These are phyloP conservation scores for Leishmania arabica DNA, from an alignment of 208 protist species.

Conservation along the genomic window DNA sequence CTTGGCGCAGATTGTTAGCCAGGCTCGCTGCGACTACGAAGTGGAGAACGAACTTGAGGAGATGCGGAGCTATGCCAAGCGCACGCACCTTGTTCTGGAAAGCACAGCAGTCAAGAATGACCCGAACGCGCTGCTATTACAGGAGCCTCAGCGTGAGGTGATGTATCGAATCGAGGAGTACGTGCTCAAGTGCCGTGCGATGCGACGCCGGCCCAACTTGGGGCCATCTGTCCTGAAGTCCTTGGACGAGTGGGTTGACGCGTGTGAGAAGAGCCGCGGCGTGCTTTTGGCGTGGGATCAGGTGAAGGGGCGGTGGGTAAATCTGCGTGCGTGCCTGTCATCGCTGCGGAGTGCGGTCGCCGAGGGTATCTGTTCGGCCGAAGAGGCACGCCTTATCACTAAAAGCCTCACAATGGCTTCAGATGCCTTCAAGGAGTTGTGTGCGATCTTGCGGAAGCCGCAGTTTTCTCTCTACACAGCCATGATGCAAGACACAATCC, in stretches of 20 bases:
- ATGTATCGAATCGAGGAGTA: slow-evolving; percentile 58
- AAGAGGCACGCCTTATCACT: slow-evolving; percentile 8
- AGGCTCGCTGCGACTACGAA: slow-evolving; percentile 77
- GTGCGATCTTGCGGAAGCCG: slow-evolving; percentile 59
- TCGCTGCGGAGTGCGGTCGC: slow-evolving; percentile 23
- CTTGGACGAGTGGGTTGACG: slow-evolving; percentile 73
- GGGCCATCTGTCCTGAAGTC: slow-evolving; percentile 58
- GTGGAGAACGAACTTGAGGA: slow-evolving; percentile 77
- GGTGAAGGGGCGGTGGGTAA: slow-evolving; percentile 47
- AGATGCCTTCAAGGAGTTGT: slow-evolving; percentile 34
- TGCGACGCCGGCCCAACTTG: slow-evolving; percentile 55
- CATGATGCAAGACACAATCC: slow-evolving; percentile 91
- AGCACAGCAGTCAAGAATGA: slow-evolving; percentile 19
- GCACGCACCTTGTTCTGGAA: slow-evolving; percentile 58
- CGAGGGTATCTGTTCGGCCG: slow-evolving; percentile 13
- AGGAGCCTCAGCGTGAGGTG: slow-evolving; percentile 36
- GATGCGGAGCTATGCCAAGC: slow-evolving; percentile 88
- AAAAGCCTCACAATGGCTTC: slow-evolving; percentile 12
- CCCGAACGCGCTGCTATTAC: slow-evolving; percentile 20
- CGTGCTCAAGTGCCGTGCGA: slow-evolving; percentile 41
- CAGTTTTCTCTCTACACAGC: slow-evolving; percentile 93
- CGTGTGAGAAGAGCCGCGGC: slow-evolving; percentile 61
- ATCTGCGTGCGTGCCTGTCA: slow-evolving; percentile 23
- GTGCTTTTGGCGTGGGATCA: slow-evolving; percentile 52
- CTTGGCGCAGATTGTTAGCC: slow-evolving; percentile 59